phyloP scores from a whole-genome alignment of 2,329 filamentous ascomycete species.

The Colletotrichum orchidophilum region DNA sequence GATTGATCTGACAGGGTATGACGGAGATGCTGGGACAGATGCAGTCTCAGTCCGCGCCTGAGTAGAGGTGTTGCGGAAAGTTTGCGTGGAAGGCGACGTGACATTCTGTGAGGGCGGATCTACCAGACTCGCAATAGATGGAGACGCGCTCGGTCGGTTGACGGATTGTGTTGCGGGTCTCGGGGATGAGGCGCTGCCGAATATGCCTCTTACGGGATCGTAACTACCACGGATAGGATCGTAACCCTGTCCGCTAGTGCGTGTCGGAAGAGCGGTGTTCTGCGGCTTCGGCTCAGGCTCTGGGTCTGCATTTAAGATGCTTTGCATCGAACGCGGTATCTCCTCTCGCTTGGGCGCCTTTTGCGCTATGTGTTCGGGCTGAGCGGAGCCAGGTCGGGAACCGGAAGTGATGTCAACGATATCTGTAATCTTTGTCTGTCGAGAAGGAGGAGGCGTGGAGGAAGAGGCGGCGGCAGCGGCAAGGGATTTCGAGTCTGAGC shows the following conservation, averaged over 20 bases:
- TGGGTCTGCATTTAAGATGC: slow-evolving; percentile 64
- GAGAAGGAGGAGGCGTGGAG: slow-evolving; percentile 34
- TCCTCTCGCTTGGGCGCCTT: slow-evolving; percentile 62
- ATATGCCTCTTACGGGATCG: slow-evolving; percentile 65
- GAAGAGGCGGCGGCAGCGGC: slow-evolving; percentile 42
- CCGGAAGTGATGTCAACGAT: slow-evolving; percentile 41
- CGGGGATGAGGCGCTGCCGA: slow-evolving; percentile 57
- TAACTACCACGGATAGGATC: slow-evolving; percentile 88
- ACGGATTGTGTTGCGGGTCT: slow-evolving; percentile 49
- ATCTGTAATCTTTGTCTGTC: slow-evolving; percentile 53
- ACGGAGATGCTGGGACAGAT: slow-evolving; percentile 55
- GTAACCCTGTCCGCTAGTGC: slow-evolving; percentile 83
- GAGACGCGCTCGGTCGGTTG: slow-evolving; percentile 85
- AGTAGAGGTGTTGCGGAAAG: slow-evolving; percentile 35
- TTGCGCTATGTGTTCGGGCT: slow-evolving; percentile 48
- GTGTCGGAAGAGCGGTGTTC: slow-evolving; percentile 55
- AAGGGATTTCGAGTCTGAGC: slow-evolving; percentile 46
- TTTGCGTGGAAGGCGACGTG: slow-evolving; percentile 47
- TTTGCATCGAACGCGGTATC: slow-evolving; percentile 63
- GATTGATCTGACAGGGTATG: slow-evolving; percentile 46
- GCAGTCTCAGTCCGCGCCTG: slow-evolving; percentile 46
- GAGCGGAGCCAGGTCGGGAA: slow-evolving; percentile 38
- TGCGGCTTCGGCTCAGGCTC: slow-evolving; percentile 51
- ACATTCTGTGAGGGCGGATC: slow-evolving; percentile 63
- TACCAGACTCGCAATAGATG: slow-evolving; percentile 90